phyloP scores from a whole-genome alignment of 495 filamentous ascomycete species.

The Aspergillus homomorphus region DNA sequence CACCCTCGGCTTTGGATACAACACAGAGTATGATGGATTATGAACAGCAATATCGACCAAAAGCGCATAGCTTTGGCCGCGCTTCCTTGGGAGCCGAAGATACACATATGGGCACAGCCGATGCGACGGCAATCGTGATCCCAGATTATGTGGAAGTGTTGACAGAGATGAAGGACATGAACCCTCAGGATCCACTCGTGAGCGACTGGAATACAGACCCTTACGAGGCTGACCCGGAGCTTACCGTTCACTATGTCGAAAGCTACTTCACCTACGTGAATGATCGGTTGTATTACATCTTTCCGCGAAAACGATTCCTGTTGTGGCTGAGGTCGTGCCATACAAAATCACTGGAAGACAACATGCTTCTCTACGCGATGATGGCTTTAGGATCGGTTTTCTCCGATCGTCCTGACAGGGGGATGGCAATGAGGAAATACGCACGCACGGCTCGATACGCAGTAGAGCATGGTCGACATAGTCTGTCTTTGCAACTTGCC shows the following conservation, averaged over 20 bases:
- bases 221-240: conserved; percentile 50
- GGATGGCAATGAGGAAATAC: conserved; percentile 47
- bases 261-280: conserved; percentile 55
- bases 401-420: conserved; percentile 49
- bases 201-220: conserved; percentile 63
- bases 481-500: conserved; percentile 55
- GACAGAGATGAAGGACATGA: conserved; percentile 31
- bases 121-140: conserved; percentile 12
- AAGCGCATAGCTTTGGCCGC: conserved; percentile 18
- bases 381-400: conserved; percentile 58
- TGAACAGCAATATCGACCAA: conserved; percentile 26
- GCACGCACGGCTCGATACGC: conserved; percentile 58
- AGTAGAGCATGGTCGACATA: conserved; percentile 47
- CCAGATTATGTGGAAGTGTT: conserved; percentile 37
- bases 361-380: conserved; percentile 67
- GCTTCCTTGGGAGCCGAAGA: conserved; percentile 19
- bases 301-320: conserved; percentile 52
- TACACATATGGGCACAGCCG: conserved; percentile 9
- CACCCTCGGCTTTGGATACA: conserved; percentile 29
- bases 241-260: conserved; percentile 50
- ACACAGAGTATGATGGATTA: conserved; percentile 28
- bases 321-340: conserved; percentile 51
- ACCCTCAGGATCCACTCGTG: conserved; percentile 44
- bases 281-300: conserved; percentile 52
- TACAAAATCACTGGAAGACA: conserved; percentile 59